Conservation (phyloP, 2,329 filamentous ascomycete genomes). For the Whalleya microplaca region DNA sequence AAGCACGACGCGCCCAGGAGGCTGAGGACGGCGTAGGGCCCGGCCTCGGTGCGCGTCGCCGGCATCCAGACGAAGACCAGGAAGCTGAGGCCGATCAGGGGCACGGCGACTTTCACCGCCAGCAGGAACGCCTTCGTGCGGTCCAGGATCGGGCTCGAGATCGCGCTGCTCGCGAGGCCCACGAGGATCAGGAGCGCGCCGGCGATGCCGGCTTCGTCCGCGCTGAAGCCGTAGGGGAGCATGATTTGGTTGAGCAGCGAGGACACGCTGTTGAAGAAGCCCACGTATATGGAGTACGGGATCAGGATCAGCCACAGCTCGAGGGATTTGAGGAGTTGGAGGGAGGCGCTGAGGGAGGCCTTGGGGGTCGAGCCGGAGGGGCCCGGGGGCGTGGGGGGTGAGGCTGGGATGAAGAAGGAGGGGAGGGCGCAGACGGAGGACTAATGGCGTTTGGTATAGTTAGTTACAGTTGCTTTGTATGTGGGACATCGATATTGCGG, state of each 20-base stretch:
- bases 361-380: conserved; percentile 67
- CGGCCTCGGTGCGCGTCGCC: conserved; percentile 54
- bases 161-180: conserved; percentile 76
- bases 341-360: conserved; percentile 53
- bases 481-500: too few relatives aligned
- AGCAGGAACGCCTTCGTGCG: conserved; percentile 78
- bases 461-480: conserved; percentile 1
- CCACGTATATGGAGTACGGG: conserved; percentile 84
- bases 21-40: conserved; percentile 75
- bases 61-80: conserved; percentile 84
- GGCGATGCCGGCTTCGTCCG: conserved; percentile 85
- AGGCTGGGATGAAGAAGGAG: conserved; percentile 77
- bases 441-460: conserved; percentile 13
- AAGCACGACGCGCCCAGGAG: conserved; percentile 82
- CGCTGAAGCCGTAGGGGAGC: conserved; percentile 79
- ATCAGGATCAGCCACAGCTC: conserved; percentile 82
- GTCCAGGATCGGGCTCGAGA: conserved; percentile 82
- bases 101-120: conserved; percentile 74
- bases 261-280: conserved; percentile 91
- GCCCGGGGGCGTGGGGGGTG: conserved; percentile 77
- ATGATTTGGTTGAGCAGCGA: conserved; percentile 90
- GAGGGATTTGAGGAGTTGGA: conserved; percentile 60
- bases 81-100: conserved; percentile 73
- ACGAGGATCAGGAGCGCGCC: conserved; percentile 89
- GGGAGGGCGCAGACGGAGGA: conserved; percentile 66